Percentiles rank a stretch among this genome's conserved stretches.
Conservation (phyloP, 2,329 filamentous ascomycete species). For the Monosporascus ibericus region DNA sequence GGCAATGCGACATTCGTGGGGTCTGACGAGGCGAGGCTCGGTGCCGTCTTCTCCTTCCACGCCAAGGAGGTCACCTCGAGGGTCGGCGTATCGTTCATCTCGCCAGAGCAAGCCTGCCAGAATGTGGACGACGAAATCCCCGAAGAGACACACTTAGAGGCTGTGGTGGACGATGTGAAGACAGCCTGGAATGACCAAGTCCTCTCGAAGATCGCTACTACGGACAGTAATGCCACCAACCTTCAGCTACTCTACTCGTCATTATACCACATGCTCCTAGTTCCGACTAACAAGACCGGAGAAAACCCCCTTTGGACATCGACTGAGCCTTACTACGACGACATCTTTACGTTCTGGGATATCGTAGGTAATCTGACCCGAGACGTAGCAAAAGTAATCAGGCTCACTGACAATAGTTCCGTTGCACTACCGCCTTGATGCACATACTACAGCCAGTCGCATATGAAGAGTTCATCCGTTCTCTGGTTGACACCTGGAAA, state of each 20-base stretch:
- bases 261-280: conserved; percentile 63
- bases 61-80: conserved; percentile 43
- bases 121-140: conserved; percentile 54
- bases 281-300: conserved; percentile 64
- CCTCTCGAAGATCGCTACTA: conserved; percentile 57
- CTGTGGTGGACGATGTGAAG: conserved; percentile 41
- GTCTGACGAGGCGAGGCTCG: conserved; percentile 34
- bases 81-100: conserved; percentile 66
- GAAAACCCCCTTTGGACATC: conserved; percentile 64
- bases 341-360: conserved; percentile 66
- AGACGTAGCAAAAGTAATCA: background rate
- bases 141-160: conserved; percentile 31
- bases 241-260: conserved; percentile 60
- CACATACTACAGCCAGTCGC: conserved; percentile 58
- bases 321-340: conserved; percentile 63
- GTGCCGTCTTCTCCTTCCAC: conserved; percentile 50
- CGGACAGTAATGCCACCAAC: conserved; percentile 47
- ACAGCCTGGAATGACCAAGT: conserved; percentile 56
- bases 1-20: conserved; percentile 25
- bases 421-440: conserved; percentile 58
- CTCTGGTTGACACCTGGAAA: conserved; percentile 62
- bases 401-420: conserved; percentile 40
- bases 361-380: conserved; percentile 23
- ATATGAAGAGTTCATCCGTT: conserved; percentile 61
- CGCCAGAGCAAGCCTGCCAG: conserved; percentile 50